Evolutionary conservation across 1,284 basidiomycete genomes (phyloP).

Genomic region (Apiotrichum gamsii): DNA sequence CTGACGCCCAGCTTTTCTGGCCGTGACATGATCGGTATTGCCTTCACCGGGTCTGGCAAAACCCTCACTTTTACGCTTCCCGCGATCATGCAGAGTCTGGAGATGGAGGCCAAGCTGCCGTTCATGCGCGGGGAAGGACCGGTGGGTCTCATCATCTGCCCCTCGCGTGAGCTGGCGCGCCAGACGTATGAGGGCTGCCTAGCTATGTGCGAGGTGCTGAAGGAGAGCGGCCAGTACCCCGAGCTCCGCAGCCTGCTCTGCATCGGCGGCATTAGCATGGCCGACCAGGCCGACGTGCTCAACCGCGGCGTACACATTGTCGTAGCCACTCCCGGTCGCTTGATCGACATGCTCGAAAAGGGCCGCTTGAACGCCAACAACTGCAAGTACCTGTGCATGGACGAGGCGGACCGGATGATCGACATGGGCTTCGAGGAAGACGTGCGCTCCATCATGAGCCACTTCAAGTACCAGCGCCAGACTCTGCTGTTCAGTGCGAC

Average conservation of each 20-base stretch:
- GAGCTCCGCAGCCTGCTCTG: conserved; percentile 81
- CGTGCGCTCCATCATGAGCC: conserved; percentile 96
- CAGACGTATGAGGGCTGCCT: conserved; percentile 95
- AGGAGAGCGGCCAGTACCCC: conserved; percentile 72
- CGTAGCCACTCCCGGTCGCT: conserved; percentile 54
- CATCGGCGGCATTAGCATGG: conserved; percentile 97
- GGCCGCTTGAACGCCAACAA: conserved; percentile 82
- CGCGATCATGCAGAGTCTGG: conserved; percentile 87
- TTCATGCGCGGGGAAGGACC: conserved; percentile 92
- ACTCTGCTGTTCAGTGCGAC: conserved; percentile 96
- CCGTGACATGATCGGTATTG: conserved; percentile 91
- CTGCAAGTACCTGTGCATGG: conserved; percentile 94
- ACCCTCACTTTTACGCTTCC: conserved; percentile 87
- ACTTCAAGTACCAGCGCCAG: conserved; percentile 96
- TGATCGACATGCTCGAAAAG: conserved; percentile 69
- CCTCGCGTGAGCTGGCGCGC: conserved; percentile 84
- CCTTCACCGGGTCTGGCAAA: conserved; percentile 89
- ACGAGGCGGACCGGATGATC: conserved; percentile 99
- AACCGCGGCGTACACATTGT: conserved; percentile 84
- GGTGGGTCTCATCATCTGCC: conserved; percentile 89
- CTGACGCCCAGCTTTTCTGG: conserved; percentile 62
- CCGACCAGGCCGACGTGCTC: conserved; percentile 84
- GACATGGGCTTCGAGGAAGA: conserved; percentile 99
- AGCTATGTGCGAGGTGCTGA: conserved; percentile 74
- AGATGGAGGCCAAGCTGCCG: conserved; percentile 85